Evolutionary conservation across 2,329 filamentous ascomycete genomes (phyloP), one percentile per base, ranked within the genome.

Genomic region (Hypocreales sp.): DNA sequence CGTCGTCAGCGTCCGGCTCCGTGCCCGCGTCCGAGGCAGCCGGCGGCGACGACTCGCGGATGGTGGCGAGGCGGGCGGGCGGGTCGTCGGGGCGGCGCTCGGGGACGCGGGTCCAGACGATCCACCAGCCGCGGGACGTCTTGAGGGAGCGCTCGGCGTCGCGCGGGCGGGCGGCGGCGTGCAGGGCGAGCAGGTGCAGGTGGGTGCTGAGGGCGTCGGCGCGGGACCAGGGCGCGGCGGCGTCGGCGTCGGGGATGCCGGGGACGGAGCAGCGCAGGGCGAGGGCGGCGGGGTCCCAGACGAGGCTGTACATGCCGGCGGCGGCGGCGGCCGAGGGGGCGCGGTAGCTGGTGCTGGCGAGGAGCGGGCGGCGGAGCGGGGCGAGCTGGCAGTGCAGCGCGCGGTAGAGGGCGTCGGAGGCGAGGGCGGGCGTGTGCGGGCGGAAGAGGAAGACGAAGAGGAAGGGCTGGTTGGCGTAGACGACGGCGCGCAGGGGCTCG

Each of bases 381-480:
- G 58, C 53, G 9, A 79, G 59, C 39, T 79, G 72, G 34, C 65
- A 51, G 39, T 76, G 70, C 14, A 78, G 50, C 2, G 65, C 67
- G 24, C 60, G 61, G 43, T 77, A 77, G 7, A 75, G 49, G 0
- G 53, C 40, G n/a, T 65, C 56, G 46, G 58, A 64, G 4, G 63
- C 61, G 2, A 75, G 48, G 2, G 70, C 67, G 29, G 68, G 60
- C 6, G 76, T 75, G 25, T 61, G 60, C 10, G 55, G 44, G 8
- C 46, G 42, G 47, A 87, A 87, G 4, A 90, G 56, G 34, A 90
- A 76, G 2, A 75, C 68, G 46, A 80, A 86, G 25, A 87, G 67
- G 49, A 87, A 87, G 0, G 81, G 81, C 15, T 65, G 67, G 46
- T 74, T 72, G 24, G 76, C 67, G 43, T 84, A 86, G 26, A 84